phyloP scores from a whole-genome alignment of 305 asterid genomes.

The Solanum hybrid region DNA sequence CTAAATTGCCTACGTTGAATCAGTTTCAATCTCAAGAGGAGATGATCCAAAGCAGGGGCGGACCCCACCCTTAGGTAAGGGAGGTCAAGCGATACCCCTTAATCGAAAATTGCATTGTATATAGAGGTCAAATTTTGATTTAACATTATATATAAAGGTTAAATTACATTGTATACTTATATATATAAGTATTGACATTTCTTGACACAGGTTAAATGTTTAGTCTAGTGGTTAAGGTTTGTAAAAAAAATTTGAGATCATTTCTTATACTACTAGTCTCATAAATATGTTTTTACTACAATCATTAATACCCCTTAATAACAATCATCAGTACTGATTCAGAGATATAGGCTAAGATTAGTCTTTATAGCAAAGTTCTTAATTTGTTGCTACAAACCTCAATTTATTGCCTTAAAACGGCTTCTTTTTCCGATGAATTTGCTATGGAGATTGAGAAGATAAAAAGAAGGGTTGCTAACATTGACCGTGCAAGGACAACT shows the following conservation, averaged over 20 bases:
- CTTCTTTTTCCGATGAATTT: background rate
- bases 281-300: background rate
- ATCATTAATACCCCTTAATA: background rate
- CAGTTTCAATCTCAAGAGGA: background rate
- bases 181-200: too few relatives aligned
- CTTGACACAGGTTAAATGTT: background rate
- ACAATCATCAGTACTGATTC: accelerated
- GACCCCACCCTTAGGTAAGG: background rate
- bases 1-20: background rate
- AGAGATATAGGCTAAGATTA: background rate
- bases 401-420: background rate
- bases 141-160: accelerated
- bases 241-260: too few relatives aligned
- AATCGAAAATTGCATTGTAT: accelerated
- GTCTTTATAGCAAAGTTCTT: background rate
- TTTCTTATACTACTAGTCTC: background rate
- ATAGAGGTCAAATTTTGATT: too few relatives aligned
- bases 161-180: too few relatives aligned
- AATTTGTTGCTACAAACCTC: background rate
- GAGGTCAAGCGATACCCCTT: background rate
- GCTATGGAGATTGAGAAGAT: conserved; percentile 12
- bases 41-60: background rate
- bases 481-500: background rate
- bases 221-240: too few relatives aligned
- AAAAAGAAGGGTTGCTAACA: background rate